A percentile compares a stretch with the other conserved stretches of the same genome.
Conservation (phyloP, 495 filamentous ascomycete species). For the Melanomma pulvis-pyrius region DNA sequence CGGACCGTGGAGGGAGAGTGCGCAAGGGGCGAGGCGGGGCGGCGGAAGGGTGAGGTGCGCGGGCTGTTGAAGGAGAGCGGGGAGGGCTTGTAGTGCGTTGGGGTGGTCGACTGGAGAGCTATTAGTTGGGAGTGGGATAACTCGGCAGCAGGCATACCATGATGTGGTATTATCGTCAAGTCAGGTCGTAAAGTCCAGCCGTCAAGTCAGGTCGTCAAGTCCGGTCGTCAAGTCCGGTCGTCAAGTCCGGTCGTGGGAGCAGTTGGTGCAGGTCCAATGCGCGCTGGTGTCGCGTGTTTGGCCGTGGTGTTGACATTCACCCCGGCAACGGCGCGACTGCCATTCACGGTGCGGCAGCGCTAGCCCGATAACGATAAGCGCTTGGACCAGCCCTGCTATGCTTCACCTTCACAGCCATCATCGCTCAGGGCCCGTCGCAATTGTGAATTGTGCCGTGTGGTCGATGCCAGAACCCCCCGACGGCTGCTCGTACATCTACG, state of each 20-base stretch:
- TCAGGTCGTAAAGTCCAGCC: no score
- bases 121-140: neutral
- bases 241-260: neutral
- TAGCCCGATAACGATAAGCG: constrained; percentile 17
- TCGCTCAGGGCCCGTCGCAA: neutral
- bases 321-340: constrained; percentile 25
- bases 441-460: neutral
- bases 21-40: constrained; percentile 37
- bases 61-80: constrained; percentile 46
- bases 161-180: neutral
- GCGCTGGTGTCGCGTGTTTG: constrained; percentile 22
- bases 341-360: neutral
- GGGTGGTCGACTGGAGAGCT: constrained; percentile 26
- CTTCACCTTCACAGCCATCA: neutral
- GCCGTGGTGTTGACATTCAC: constrained; percentile 16
- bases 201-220: neutral
- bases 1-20: constrained; percentile 39
- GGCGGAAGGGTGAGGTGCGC: constrained; percentile 43
- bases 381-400: neutral
- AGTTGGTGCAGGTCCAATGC: neutral
- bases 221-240: no score
- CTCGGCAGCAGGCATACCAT: constrained; percentile 1
- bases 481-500: neutral
- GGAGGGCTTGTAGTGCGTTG: constrained; percentile 41
- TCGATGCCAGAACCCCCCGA: neutral